Percentiles rank a stretch among this genome's conserved stretches.
Conservation (phyloP, 805 yeast species). For the Saturnispora bothae region DNA sequence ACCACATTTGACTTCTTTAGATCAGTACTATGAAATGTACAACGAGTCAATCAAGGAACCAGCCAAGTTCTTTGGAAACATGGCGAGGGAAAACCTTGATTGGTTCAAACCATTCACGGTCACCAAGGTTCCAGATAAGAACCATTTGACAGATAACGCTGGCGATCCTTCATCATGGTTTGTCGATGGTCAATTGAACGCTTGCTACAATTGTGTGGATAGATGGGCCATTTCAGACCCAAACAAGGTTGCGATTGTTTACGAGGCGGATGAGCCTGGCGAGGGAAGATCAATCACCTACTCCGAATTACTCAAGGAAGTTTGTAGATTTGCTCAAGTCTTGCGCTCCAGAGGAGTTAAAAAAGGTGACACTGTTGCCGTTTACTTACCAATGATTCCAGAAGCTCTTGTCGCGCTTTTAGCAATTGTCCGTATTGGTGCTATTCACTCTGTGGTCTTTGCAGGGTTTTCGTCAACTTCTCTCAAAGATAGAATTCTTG, state of each 20-base stretch:
- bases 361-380: constrained; percentile 81
- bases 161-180: constrained; percentile 62
- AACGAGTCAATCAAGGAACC: constrained; percentile 49
- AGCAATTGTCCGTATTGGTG: constrained; percentile 75
- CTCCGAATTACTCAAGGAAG: constrained; percentile 61
- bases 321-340: constrained; percentile 61
- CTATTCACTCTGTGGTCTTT: constrained; percentile 75
- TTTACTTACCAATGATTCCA: constrained; percentile 79
- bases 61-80: constrained; percentile 41
- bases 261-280: constrained; percentile 73
- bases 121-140: constrained; percentile 33
- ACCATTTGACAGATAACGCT: constrained; percentile 35
- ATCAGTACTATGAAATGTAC: constrained; percentile 39
- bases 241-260: constrained; percentile 60
- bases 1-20: constrained; percentile 40
- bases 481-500: constrained; percentile 58
- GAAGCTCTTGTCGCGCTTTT: constrained; percentile 66
- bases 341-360: constrained; percentile 54
- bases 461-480: constrained; percentile 77
- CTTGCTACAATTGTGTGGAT: constrained; percentile 73
- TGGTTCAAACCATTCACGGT: constrained; percentile 45
- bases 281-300: constrained; percentile 54
- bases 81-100: constrained; percentile 37
- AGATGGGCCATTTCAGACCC: constrained; percentile 69
- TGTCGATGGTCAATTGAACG: constrained; percentile 68